Evolutionary conservation across 2,329 filamentous ascomycete species (phyloP).

Genomic region (Periconia macrospinosa): DNA sequence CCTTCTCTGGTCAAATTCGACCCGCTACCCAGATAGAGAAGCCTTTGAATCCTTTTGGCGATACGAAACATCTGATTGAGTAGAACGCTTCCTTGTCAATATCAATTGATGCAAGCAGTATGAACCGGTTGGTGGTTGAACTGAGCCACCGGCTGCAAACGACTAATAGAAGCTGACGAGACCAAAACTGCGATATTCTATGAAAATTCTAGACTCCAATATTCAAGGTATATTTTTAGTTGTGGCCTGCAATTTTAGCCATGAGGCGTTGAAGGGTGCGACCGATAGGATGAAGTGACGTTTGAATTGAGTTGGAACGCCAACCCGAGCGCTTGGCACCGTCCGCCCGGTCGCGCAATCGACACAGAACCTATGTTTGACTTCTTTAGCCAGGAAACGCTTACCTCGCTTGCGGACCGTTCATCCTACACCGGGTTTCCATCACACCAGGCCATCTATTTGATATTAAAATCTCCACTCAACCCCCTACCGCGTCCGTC

Average conservation of each 20-base stretch:
- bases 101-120: not conserved
- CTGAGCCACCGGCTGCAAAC: not conserved
- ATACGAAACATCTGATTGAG: not conserved
- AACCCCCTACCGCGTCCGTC: not conserved
- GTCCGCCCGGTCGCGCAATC: not conserved
- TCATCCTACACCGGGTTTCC: not conserved
- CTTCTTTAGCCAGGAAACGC: not conserved
- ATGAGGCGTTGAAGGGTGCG: not conserved
- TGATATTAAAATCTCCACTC: not conserved
- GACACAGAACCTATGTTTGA: not conserved
- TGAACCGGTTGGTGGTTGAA: not conserved
- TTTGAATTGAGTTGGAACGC: not conserved
- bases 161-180: not conserved
- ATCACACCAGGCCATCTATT: not conserved
- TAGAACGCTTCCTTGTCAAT: too few species aligned
- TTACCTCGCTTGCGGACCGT: not conserved
- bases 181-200: too few species aligned
- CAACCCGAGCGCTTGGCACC: not conserved
- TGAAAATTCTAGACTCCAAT: not conserved
- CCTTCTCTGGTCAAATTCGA: too few species aligned
- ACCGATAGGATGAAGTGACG: not conserved
- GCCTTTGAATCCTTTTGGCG: not conserved
- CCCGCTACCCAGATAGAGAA: not conserved
- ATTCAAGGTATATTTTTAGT: not conserved
- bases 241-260: not conserved